Evolutionary conservation across 192 early-diverging fungal genomes (phyloP).

Genomic region (Phycomyces blakesleeanus): DNA sequence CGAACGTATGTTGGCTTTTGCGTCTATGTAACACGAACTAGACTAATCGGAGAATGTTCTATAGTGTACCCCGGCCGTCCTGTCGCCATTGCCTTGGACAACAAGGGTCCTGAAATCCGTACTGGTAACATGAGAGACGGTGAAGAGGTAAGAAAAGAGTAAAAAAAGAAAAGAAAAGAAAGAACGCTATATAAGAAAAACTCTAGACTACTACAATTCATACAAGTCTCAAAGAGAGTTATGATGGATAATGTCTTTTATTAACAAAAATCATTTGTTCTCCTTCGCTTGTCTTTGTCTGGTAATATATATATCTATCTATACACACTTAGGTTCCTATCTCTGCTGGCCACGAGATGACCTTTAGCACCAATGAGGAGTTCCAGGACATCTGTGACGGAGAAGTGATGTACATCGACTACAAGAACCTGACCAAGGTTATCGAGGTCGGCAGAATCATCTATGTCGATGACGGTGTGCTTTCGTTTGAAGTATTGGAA

Average conservation of each 20-base stretch:
- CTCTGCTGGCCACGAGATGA: conserved; percentile 73
- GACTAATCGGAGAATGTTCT: no score
- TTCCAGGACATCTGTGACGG: conserved; percentile 57
- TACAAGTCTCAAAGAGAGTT: no score
- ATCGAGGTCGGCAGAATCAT: conserved; percentile 71
- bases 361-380: conserved; percentile 64
- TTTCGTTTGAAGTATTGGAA: conserved; percentile 91
- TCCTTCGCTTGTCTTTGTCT: no score
- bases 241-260: no score
- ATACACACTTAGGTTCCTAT: conserved; percentile 72
- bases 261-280: no score
- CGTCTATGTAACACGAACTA: no score
- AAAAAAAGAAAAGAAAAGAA: no score
- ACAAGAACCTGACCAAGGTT: conserved; percentile 73
- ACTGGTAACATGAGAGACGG: conserved; percentile 78
- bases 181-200: no score
- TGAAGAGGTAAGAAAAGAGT: neutral
- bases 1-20: neutral
- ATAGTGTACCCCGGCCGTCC: conserved; percentile 44
- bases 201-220: no score
- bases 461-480: conserved; percentile 93
- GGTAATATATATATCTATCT: no score
- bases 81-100: conserved; percentile 77
- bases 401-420: conserved; percentile 76
- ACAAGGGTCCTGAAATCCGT: conserved; percentile 87